phyloP scores from a whole-genome alignment of 2,329 filamentous ascomycete genomes.

The Hypoxylon sp. region DNA sequence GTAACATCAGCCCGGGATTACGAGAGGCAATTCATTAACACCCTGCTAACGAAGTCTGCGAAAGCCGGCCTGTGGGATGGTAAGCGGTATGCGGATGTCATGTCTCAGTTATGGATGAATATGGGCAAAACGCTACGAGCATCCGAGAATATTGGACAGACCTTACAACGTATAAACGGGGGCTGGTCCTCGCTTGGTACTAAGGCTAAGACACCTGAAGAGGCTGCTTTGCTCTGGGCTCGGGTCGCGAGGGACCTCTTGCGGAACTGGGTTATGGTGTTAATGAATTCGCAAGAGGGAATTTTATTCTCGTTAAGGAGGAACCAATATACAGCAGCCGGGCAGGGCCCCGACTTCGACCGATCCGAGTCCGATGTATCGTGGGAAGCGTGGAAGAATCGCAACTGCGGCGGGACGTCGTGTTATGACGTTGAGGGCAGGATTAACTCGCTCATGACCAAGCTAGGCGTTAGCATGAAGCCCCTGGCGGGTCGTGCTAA shows the following conservation, averaged over 20 bases:
- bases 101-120: background rate
- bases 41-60: background rate
- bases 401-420: conserved; percentile 48
- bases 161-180: background rate
- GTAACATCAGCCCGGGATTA: background rate
- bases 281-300: conserved; percentile 40
- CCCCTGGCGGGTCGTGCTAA: conserved; percentile 30
- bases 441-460: background rate
- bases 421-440: conserved; percentile 34
- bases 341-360: background rate
- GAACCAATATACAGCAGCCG: conserved; percentile 14
- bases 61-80: background rate
- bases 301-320: conserved; percentile 33
- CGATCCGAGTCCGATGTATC: conserved; percentile 2
- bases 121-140: background rate
- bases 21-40: background rate
- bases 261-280: conserved; percentile 22
- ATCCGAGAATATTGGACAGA: background rate
- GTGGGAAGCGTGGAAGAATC: conserved; percentile 45
- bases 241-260: conserved; percentile 30
- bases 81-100: background rate
- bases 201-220: background rate
- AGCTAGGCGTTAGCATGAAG: background rate
- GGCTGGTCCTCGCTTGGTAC: background rate
- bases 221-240: conserved; percentile 27